A percentile compares a stretch with the other conserved stretches of the same genome.
These are phyloP conservation scores for Fragaria ananassa DNA, from an alignment of 306 rosid species.

Conservation along the genomic window DNA sequence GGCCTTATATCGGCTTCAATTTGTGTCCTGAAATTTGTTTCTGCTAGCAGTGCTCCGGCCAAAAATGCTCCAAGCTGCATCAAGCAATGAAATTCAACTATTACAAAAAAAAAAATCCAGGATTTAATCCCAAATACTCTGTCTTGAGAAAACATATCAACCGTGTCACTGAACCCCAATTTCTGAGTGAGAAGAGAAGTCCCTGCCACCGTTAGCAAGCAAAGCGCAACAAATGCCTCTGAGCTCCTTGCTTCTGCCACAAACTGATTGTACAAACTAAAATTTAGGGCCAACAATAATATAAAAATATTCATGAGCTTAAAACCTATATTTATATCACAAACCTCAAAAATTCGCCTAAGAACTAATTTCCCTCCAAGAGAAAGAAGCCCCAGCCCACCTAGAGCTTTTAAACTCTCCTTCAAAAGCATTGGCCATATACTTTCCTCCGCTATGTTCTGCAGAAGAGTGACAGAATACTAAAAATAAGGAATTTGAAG, in stretches of 20 bases:
- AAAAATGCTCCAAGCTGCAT: conserved; percentile 98
- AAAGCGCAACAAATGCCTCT: conserved; percentile 98
- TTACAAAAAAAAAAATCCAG: background rate
- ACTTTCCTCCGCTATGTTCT: conserved; percentile 76
- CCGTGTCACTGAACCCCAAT: conserved; percentile 99
- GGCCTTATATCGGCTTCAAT: conserved; percentile 99
- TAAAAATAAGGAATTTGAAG: background rate
- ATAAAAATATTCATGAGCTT: conserved; percentile 21
- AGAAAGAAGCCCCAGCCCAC: conserved; percentile 92
- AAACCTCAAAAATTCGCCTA: conserved; percentile 93
- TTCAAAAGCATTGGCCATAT: conserved; percentile 92
- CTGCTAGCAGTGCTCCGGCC: conserved; percentile 97
- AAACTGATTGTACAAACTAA: conserved; percentile 62
- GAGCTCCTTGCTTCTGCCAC: conserved; percentile 99
- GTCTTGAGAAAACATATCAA: conserved; percentile 30
- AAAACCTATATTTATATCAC: conserved; percentile 19
- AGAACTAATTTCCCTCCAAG: conserved; percentile 89
- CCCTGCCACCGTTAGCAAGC: conserved; percentile 93
- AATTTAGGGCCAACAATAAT: conserved; percentile 24
- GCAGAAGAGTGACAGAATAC: conserved; percentile 7
- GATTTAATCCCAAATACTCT: conserved; percentile 1
- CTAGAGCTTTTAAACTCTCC: conserved; percentile 95
- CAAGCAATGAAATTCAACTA: conserved; percentile 26
- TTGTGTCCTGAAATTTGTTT: conserved; percentile 97
- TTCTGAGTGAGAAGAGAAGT: conserved; percentile 88